These are phyloP conservation scores for Saccharomyces kudriavzevii DNA, from an alignment of 805 yeast genomes.

Conservation along the genomic window DNA sequence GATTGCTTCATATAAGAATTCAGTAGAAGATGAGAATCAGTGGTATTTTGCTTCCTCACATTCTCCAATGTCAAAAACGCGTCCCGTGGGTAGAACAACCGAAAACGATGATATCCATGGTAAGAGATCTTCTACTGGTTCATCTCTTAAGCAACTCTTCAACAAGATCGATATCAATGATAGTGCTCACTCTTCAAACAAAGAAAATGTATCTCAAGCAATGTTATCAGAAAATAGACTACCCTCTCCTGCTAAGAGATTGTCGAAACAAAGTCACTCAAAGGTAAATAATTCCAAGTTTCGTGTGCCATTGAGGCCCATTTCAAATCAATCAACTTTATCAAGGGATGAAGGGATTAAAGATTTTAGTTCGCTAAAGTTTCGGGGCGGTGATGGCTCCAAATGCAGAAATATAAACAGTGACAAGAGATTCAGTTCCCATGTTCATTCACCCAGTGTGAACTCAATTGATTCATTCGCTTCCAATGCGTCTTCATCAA, in stretches of 20 bases:
- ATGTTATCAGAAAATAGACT: neutral
- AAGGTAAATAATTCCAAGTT: constrained; percentile 3
- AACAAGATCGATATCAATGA: constrained; percentile 21
- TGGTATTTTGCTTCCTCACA: constrained; percentile 27
- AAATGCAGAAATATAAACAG: neutral
- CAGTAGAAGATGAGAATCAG: constrained; percentile 19
- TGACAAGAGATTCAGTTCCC: constrained; percentile 2
- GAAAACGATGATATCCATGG: neutral
- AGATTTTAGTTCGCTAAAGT: neutral
- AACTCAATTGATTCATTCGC: constrained; percentile 11
- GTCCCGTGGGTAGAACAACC: constrained; percentile 2
- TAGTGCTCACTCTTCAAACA: constrained; percentile 6
- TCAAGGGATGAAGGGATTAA: neutral
- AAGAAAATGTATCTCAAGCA: neutral
- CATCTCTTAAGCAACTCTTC: constrained; percentile 27
- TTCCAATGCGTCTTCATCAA: constrained; percentile 11
- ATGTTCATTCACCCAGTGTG: constrained; percentile 15
- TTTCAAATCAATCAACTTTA: constrained; percentile 3
- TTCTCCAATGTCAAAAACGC: constrained; percentile 24
- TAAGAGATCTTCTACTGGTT: constrained; percentile 28
- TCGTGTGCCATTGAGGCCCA: constrained; percentile 11
- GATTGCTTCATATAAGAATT: neutral
- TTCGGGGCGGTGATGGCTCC: neutral
- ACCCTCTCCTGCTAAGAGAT: neutral
- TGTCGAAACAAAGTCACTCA: neutral